phyloP scores from a whole-genome alignment of 2,329 filamentous ascomycete species.

The Diplodia seriata region DNA sequence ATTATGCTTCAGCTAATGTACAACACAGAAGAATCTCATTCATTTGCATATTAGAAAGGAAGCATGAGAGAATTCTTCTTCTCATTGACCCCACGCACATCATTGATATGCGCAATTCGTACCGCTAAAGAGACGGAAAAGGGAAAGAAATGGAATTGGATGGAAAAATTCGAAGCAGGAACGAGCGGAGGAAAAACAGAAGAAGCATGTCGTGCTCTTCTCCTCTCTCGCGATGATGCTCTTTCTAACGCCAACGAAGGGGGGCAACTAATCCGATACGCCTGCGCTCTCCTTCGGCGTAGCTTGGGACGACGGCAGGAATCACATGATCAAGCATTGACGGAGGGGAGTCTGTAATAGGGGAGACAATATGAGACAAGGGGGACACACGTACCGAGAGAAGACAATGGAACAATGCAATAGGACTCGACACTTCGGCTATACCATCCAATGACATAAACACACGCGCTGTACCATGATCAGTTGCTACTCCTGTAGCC shows the following conservation, averaged over 20 bases:
- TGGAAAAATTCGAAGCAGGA: neutral
- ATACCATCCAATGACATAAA: conserved; percentile 2
- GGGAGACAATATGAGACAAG: neutral
- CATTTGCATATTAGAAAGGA: neutral
- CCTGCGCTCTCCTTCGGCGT: neutral
- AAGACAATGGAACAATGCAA: neutral
- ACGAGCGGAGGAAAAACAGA: neutral
- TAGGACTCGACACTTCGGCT: neutral
- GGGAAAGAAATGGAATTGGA: neutral
- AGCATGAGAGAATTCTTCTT: neutral
- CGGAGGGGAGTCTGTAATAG: neutral
- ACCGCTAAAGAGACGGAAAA: neutral
- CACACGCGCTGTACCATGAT: neutral
- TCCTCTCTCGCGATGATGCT: neutral
- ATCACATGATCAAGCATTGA: conserved; percentile 5
- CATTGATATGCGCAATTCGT: neutral
- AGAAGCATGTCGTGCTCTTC: neutral
- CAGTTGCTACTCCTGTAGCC: neutral
- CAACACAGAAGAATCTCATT: neutral
- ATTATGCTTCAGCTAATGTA: neutral
- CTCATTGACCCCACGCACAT: neutral
- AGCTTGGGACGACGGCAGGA: neutral
- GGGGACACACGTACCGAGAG: conserved; percentile 19
- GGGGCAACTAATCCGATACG: neutral
- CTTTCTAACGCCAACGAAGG: neutral